Evolutionary conservation across 2,329 filamentous ascomycete genomes (phyloP).

Genomic region (Penicillium sp.): DNA sequence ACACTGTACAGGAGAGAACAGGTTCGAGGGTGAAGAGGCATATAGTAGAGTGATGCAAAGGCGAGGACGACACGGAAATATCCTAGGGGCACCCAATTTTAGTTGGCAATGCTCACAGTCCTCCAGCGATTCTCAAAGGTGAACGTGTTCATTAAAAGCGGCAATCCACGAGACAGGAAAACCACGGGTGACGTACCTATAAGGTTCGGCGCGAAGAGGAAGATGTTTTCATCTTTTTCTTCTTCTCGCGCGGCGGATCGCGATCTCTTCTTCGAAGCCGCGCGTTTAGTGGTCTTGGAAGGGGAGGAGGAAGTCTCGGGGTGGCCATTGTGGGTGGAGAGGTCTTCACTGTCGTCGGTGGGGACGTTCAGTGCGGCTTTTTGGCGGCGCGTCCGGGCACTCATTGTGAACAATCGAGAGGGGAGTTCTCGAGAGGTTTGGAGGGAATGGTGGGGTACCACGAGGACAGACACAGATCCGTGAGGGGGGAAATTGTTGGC

Average conservation of each 20-base stretch:
- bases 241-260: slow-evolving; percentile 17
- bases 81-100: slow-evolving; percentile 43
- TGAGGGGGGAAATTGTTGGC: not conserved
- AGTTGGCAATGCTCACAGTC: not conserved
- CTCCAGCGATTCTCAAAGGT: too few species aligned
- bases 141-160: too few species aligned
- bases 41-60: slow-evolving; percentile 92
- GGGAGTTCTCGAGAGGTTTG: not conserved
- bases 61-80: slow-evolving; percentile 75
- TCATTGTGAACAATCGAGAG: slow-evolving; percentile 24
- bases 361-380: slow-evolving; percentile 30
- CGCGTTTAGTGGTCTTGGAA: slow-evolving; percentile 26
- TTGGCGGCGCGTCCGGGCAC: slow-evolving; percentile 36
- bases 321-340: slow-evolving; percentile 26
- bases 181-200: slow-evolving; percentile 55
- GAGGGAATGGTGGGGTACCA: not conserved
- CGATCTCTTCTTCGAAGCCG: slow-evolving; percentile 24
- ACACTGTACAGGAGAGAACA: slow-evolving; percentile 82
- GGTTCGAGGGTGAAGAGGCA: slow-evolving; percentile 95
- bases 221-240: slow-evolving; percentile 63
- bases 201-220: slow-evolving; percentile 73
- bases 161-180: not conserved
- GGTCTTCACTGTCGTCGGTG: slow-evolving; percentile 28
- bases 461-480: not conserved
- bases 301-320: slow-evolving; percentile 18